phyloP scores from a whole-genome alignment of 345 rosid species.

The Citrus inodora region DNA sequence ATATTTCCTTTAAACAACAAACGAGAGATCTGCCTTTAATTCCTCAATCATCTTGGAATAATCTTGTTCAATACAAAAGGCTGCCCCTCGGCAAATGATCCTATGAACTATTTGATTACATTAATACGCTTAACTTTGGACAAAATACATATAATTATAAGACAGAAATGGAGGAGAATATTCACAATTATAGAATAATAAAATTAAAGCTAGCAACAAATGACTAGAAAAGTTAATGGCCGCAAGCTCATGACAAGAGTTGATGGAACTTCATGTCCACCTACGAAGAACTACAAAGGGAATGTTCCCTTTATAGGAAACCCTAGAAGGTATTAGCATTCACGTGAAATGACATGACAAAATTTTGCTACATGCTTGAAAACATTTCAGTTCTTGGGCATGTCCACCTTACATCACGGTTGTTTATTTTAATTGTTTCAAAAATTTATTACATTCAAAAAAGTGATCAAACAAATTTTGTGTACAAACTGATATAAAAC shows the following conservation, averaged over 20 bases:
- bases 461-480: no score
- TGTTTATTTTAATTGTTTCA: no score
- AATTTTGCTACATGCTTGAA: neutral
- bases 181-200: neutral
- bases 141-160: neutral
- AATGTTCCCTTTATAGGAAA: constrained; percentile 15
- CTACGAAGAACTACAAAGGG: constrained; percentile 7
- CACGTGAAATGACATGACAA: constrained; percentile 16
- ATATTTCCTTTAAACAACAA: constrained; percentile 23
- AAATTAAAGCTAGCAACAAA: neutral
- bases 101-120: neutral
- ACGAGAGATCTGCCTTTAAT: constrained; percentile 48
- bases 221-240: neutral
- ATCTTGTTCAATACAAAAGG: constrained; percentile 9
- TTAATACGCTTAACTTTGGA: neutral
- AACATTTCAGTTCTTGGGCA: neutral
- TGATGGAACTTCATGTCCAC: constrained; percentile 2
- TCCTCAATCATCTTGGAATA: constrained; percentile 40
- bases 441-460: no score
- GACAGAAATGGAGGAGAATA: no score
- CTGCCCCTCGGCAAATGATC: neutral
- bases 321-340: constrained; percentile 5
- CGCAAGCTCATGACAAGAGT: constrained; percentile 15
- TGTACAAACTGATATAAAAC: neutral
- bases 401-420: neutral